Base-by-base conservation (phyloP, 345 rosid species). In the Gynandropsis gynandra region DNA sequence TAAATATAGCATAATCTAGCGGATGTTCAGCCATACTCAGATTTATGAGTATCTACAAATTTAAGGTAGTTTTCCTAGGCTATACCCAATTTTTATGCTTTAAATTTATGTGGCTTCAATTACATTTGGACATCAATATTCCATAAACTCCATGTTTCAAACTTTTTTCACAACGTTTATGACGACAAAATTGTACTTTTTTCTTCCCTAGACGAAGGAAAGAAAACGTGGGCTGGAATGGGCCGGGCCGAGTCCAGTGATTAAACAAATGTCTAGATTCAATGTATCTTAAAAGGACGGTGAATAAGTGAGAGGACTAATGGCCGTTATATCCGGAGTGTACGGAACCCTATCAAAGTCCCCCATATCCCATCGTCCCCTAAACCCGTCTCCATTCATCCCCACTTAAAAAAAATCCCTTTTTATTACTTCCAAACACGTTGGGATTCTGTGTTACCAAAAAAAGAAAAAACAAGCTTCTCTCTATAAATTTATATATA, bases 201-300 rank as follows among this genome's bases (percentile, higher is more conserved):
- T 5, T 24, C 29, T 24, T 24, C 5, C 29, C 29, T 2, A 24
- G 5, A 24, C 4, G 4, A 32, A 9, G 24, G n/a, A 10, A 19
- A 2, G 33, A 44, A 56, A 55, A 12, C 33, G 38, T 54, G 59
- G 59, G 58, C 38, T 52, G 46, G 57, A 35, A 24, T 43, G 6
- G 19, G 8, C 48, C 31, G 31, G 4, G 24, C 48, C 42, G 48
- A 47, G 42, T 16, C 59, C 33, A 16, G 15, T 32, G 24, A 17
- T 39, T 11, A 31, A 8, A 44, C 38, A 11, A 37, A 39, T 11
- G 56, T 50, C 42, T 49, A 59, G 50, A 32, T 59, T 41, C 64
- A 50, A 41, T 20, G 64, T 32, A 59, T 17, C 49, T 1, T 2
- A 10, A 41, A 1, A n/a, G 37, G 16, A 17, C 24, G 1, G 16